These are phyloP conservation scores for Eragrostis curvula DNA, from an alignment of 176 grass and related monocot species.

Conservation along the genomic window DNA sequence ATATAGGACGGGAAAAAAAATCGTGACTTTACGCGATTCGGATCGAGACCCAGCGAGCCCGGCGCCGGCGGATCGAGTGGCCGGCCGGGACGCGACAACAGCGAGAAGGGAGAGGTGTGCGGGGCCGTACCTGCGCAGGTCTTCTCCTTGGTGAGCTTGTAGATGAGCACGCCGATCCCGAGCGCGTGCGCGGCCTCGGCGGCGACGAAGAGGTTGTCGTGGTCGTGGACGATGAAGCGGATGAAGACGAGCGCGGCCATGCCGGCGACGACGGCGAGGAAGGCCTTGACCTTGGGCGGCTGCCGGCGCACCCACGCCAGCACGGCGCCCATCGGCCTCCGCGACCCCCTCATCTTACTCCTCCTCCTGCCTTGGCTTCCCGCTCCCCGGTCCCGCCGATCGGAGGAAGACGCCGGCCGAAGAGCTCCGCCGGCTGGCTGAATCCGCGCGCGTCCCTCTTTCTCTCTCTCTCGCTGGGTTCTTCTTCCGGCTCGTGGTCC, in stretches of 20 bases:
- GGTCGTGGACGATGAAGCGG: conserved; percentile 97
- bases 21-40: conserved; percentile 13
- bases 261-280: conserved; percentile 89
- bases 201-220: conserved; percentile 97
- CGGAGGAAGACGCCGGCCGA: neutral
- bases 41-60: conserved; percentile 22
- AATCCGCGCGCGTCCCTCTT: neutral
- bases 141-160: conserved; percentile 98
- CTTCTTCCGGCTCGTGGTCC: neutral
- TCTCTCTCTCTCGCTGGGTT: neutral
- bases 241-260: conserved; percentile 93
- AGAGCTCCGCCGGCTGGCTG: neutral
- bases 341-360: conserved; percentile 58
- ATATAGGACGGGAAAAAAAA: neutral
- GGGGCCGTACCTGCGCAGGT: conserved; percentile 82
- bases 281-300: conserved; percentile 97
- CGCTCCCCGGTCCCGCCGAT: conserved; percentile 39
- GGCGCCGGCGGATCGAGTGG: conserved; percentile 52
- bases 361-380: neutral
- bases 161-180: conserved; percentile 84
- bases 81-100: neutral
- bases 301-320: conserved; percentile 79
- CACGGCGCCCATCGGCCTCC: conserved; percentile 56
- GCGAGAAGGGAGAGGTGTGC: neutral
- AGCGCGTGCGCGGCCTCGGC: conserved; percentile 87